Evolutionary conservation across 2,329 filamentous ascomycete species (phyloP).

Genomic region (Fusarium anguioides): DNA sequence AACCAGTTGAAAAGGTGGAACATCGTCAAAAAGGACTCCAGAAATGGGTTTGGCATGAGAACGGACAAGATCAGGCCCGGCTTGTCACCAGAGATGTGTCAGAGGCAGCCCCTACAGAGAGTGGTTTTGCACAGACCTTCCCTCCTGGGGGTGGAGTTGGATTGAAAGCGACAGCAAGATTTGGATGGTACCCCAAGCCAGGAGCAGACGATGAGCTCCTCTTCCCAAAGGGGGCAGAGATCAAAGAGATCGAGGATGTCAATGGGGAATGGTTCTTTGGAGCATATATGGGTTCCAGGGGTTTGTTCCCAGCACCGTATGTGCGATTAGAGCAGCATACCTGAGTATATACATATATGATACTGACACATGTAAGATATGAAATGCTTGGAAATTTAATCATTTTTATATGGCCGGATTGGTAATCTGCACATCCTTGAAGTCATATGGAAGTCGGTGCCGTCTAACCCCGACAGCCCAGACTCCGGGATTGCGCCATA

Average conservation of each 20-base stretch:
- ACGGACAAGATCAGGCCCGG: conserved; percentile 55
- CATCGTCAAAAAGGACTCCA: conserved; percentile 53
- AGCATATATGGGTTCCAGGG: conserved; percentile 82
- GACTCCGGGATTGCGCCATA: conserved; percentile 46
- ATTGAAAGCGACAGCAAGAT: conserved; percentile 71
- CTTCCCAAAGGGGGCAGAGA: conserved; percentile 85
- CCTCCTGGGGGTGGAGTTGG: conserved; percentile 83
- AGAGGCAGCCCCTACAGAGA: conserved; percentile 53
- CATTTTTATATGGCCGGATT: neutral
- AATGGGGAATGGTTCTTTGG: conserved; percentile 94
- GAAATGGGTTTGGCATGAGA: conserved; percentile 64
- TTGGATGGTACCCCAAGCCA: conserved; percentile 80
- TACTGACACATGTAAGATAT: neutral
- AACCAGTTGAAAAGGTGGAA: conserved; percentile 56
- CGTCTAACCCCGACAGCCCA: conserved; percentile 39
- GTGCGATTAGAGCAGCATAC: conserved; percentile 62
- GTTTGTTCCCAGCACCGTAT: conserved; percentile 84
- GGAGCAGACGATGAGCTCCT: conserved; percentile 78
- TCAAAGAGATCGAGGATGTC: conserved; percentile 85
- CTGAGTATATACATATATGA: conserved; percentile 6
- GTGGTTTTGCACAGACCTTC: conserved; percentile 57
- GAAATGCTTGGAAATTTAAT: conserved; percentile 2
- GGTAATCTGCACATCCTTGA: neutral
- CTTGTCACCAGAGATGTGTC: conserved; percentile 65
- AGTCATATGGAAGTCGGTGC: conserved; percentile 41